Evolutionary conservation across 257 asterid species (phyloP), one percentile per base, ranked within the genome.

Genomic region (Nicotiana obtusifolia): DNA sequence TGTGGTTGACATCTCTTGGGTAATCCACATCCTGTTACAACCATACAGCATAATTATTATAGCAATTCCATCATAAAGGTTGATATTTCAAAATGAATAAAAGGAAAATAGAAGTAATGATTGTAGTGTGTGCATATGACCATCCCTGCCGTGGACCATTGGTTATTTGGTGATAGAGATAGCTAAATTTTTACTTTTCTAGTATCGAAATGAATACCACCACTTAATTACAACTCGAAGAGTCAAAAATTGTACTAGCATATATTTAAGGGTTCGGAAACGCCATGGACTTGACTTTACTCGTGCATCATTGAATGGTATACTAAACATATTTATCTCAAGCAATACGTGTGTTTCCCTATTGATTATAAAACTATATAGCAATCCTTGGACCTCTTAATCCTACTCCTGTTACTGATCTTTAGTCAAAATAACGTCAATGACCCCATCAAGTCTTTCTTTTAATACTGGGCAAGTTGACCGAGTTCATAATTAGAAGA

Each of bases 11-110:
- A 83, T 84, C 93, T 82, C 94, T 90, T 62, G 95, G 86, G 86
- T 91, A 88, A 85, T 88, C 87, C 86, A 88, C 82, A 86, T 91
- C 97, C 97, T 92, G 95, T 83, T 86, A 37, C 90, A 89, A 83
- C 86, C 81, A 67, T 67, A 87, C 83, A 80, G 67, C 28, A 59
- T 17, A 61, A 49, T 22, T 49, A 67, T 76, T 83, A 81, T 83
- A 81, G 26, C 64, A 82, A 81, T 80, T 19, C 5, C 17, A 44
- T 26, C 15, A 80, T 64, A 64, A 47, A 62, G 37, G 19, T 60
- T 11, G 60, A 61, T 64, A 20, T 41, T 24, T 26, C 31, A 75
- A 52, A 2, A 76, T 24, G 11, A 47, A 19, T 22, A 3, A 3
- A 44, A 22, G 20, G 22, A 73, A 44, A 22, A 1, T 49, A 15